Percentiles rank a stretch among this genome's conserved stretches.
Conservation (phyloP, 768 basidiomycete species). For the Lactarius trivialis region DNA sequence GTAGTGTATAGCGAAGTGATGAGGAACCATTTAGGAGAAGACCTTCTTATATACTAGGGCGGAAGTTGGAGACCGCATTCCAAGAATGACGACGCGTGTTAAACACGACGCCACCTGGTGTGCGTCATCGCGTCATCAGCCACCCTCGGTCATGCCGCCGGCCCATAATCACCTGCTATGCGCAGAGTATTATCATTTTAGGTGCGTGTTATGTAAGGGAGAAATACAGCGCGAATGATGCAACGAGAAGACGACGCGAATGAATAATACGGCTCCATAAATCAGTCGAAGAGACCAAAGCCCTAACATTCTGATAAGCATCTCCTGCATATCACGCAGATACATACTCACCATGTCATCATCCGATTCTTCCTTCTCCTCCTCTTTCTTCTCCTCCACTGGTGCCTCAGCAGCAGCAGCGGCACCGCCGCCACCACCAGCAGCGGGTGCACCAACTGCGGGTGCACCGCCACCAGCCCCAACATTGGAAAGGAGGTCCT, state of each 20-base stretch:
- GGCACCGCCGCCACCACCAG: conserved; percentile 50
- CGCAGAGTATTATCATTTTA: conserved; percentile 5
- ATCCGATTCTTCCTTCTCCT: conserved; percentile 84
- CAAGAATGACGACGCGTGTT: conserved; percentile 12
- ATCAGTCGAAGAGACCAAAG: conserved; percentile 94
- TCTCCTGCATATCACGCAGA: neutral
- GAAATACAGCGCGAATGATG: conserved; percentile 12
- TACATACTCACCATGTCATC: conserved; percentile 71
- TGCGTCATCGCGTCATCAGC: conserved; percentile 1
- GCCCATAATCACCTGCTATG: neutral
- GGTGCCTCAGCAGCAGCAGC: conserved; percentile 65
- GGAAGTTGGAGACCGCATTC: neutral
- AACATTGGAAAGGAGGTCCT: conserved; percentile 91
- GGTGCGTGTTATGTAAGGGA: conserved; percentile 2
- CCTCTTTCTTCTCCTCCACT: conserved; percentile 76
- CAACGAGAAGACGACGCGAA: conserved; percentile 2
- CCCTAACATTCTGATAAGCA: conserved; percentile 43
- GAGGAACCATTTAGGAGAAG: neutral
- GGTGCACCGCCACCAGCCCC: conserved; percentile 88
- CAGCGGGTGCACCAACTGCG: conserved; percentile 50
- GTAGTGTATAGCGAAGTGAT: neutral
- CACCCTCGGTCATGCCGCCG: neutral
- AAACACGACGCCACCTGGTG: neutral
- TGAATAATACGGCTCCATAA: conserved; percentile 21
- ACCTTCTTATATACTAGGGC: neutral